Base-by-base conservation (phyloP, 441 rosid species). In the Syzygium malaccense region DNA sequence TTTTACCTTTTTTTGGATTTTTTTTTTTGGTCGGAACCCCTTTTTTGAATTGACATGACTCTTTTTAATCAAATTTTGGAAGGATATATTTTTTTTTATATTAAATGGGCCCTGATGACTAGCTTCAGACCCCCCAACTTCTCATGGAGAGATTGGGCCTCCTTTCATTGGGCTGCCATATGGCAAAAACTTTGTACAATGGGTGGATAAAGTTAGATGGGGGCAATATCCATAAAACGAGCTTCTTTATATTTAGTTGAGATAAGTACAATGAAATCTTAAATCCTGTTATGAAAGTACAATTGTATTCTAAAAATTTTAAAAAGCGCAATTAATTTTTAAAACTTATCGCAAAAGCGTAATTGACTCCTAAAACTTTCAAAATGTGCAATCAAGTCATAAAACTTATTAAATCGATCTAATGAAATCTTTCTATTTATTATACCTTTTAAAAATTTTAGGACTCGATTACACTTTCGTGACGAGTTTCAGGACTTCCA, bases 401-500 rank as follows among this genome's bases (percentile, higher is more conserved):
- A 45, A 8, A 45, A 45, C 2, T 45, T 45, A 0, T 45, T 0
- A 45, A 45, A 45, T 45, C 0, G 0, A 45, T 45, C 48, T 2
- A 45, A 45, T 45, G 2, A 45, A 45, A 1, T 45, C 9, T 1
- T 45, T 45, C 48, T 45, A 45, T 7, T 45, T 45, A 45, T 45
- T 45, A 2, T 0, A 45, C 0, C 7, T 7, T 45, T 45, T 45
- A 0, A 45, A 45, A 45, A 1, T 45, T 45, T 45, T 45, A 45
- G 9, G 2, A 45, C 48, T 45, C 2, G 48, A 45, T 45, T 7
- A 45, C 48, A 45, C 48, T 45, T 45, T 45, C 9, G 48, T 45
- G 8, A 45, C 48, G 0, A 45, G 0, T 45, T 45, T 9, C 0
- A 0, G 0, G 8, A 7, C 0, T 45, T 45, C 9, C 48, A 45